Percentiles rank a stretch among this genome's conserved stretches.
Conservation (phyloP, 345 rosid species). For the Eucalyptus tenuipes region DNA sequence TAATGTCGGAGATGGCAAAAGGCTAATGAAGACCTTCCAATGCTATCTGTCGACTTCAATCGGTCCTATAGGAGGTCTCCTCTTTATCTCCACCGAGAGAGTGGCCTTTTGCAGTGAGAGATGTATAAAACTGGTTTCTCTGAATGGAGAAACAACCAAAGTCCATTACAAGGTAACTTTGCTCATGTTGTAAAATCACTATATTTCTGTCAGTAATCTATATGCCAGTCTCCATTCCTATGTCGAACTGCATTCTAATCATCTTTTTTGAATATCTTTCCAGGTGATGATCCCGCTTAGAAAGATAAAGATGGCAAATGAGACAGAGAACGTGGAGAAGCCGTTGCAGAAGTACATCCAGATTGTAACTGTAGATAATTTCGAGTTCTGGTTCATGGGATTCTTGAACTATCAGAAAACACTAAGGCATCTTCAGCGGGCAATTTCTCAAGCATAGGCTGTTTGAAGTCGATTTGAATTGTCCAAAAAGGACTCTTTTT, state of each 20-base stretch:
- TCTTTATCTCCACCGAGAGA: conserved; percentile 29
- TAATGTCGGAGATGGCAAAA: conserved; percentile 14
- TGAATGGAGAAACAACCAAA: conserved; percentile 13
- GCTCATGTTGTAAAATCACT: neutral
- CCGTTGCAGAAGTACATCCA: conserved; percentile 61
- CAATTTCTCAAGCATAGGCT: conserved; percentile 12
- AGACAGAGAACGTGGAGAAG: conserved; percentile 34
- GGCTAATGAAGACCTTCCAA: conserved; percentile 23
- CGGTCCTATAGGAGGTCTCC: conserved; percentile 41
- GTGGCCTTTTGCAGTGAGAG: conserved; percentile 40
- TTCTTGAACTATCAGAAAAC: conserved; percentile 63
- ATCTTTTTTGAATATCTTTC: neutral
- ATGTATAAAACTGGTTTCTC: conserved; percentile 10
- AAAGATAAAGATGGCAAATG: conserved; percentile 45
- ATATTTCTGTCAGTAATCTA: neutral
- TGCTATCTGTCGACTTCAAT: conserved; percentile 34
- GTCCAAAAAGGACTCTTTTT: neutral
- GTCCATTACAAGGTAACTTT: conserved; percentile 13
- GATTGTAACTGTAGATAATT: conserved; percentile 44
- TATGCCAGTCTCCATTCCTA: neutral
- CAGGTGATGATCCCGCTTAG: conserved; percentile 36
- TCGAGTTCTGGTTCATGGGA: conserved; percentile 90
- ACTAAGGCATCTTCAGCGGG: conserved; percentile 36
- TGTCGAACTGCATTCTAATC: neutral
- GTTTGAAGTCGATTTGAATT: neutral